These are phyloP conservation scores for Elsinoe batatas DNA, from an alignment of 2,329 filamentous ascomycete species.

Conservation along the genomic window DNA sequence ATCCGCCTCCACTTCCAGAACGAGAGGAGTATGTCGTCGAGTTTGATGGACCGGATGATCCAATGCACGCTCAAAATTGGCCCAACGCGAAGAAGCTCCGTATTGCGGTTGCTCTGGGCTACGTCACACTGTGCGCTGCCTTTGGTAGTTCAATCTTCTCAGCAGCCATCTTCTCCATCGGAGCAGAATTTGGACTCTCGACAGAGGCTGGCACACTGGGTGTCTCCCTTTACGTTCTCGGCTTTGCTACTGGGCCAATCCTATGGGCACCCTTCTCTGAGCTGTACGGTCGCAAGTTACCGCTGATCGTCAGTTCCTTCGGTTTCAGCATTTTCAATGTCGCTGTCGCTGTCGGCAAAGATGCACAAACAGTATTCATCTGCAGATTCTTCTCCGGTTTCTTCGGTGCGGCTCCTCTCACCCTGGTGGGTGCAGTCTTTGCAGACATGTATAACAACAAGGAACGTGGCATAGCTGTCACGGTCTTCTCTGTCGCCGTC, in stretches of 20 bases:
- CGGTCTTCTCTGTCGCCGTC: constrained; percentile 28
- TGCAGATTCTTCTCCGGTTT: constrained; percentile 30
- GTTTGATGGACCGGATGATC: constrained; percentile 75
- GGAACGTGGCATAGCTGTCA: constrained; percentile 24
- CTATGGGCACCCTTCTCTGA: constrained; percentile 43
- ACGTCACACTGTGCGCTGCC: constrained; percentile 59
- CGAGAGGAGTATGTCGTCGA: constrained; percentile 70
- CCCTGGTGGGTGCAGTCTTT: constrained; percentile 42
- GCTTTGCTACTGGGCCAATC: constrained; percentile 28
- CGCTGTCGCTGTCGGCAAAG: constrained; percentile 31
- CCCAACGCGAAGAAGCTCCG: constrained; percentile 63
- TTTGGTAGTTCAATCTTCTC: constrained; percentile 48
- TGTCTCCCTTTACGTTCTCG: constrained; percentile 31
- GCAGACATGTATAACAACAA: constrained; percentile 46
- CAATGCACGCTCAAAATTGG: constrained; percentile 84
- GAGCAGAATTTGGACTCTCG: constrained; percentile 34
- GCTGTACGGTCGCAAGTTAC: constrained; percentile 28
- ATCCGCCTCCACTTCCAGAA: constrained; percentile 58
- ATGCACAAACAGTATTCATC: constrained; percentile 31
- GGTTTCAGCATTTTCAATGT: constrained; percentile 39
- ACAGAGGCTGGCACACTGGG: constrained; percentile 29
- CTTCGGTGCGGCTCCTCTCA: constrained; percentile 32
- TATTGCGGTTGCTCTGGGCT: constrained; percentile 60
- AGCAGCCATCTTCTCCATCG: constrained; percentile 34
- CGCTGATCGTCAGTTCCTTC: constrained; percentile 26